Evolutionary conservation across 2,329 filamentous ascomycete genomes (phyloP).

Genomic region (Colletotrichum agaves): DNA sequence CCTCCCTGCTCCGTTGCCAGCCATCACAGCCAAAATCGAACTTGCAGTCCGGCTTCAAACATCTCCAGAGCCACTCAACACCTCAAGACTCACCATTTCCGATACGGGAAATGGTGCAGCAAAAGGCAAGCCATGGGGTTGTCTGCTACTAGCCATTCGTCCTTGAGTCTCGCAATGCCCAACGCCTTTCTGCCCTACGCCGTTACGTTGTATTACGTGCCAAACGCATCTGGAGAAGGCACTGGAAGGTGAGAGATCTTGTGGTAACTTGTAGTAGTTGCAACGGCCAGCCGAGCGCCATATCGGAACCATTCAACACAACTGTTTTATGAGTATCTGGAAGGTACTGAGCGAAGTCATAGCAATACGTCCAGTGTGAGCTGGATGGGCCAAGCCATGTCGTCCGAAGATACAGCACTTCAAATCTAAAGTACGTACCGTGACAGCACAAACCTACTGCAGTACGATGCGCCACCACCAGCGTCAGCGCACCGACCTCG

Average conservation of each 20-base stretch:
- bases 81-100: conserved; percentile 1
- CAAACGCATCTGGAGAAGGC: too few relatives aligned
- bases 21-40: background rate
- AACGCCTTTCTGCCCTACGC: background rate
- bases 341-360: too few relatives aligned
- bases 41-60: conserved; percentile 15
- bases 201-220: too few relatives aligned
- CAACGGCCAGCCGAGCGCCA: too few relatives aligned
- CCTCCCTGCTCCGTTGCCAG: background rate
- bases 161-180: background rate
- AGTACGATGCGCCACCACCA: background rate
- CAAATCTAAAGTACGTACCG: background rate
- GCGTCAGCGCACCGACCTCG: conserved; percentile 28
- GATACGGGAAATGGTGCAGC: conserved; percentile 18
- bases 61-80: conserved; percentile 13
- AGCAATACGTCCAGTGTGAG: too few relatives aligned
- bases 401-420: background rate
- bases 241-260: too few relatives aligned
- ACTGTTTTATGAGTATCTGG: too few relatives aligned
- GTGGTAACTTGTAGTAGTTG: too few relatives aligned
- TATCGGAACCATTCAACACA: too few relatives aligned
- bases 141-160: background rate
- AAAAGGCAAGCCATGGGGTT: conserved; percentile 19
- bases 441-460: too few relatives aligned
- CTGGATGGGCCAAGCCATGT: background rate